Evolutionary conservation across 345 rosid species (phyloP).

Genomic region (Eucalyptus pauciflora): DNA sequence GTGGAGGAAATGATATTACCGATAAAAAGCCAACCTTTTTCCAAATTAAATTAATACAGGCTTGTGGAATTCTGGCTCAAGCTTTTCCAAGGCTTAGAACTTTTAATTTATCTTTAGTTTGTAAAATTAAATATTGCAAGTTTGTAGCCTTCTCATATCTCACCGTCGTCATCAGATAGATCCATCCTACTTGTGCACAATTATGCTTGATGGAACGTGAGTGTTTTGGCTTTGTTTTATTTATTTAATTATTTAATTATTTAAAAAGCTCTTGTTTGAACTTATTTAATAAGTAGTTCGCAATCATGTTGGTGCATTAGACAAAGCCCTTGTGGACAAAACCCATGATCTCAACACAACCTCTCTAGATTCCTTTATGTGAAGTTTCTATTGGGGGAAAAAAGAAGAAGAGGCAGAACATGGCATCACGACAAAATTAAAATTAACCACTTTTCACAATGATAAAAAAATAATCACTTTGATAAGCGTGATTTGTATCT

Average conservation of each 20-base stretch:
- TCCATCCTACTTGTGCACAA: constrained; percentile 17
- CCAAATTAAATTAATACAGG: neutral
- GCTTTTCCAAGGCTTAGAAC: neutral
- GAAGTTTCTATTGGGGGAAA: neutral
- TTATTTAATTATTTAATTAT: neutral
- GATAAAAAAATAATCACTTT: neutral
- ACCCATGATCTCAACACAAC: neutral
- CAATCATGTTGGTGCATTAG: constrained; percentile 8
- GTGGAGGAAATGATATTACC: neutral
- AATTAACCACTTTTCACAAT: neutral
- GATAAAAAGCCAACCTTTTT: neutral
- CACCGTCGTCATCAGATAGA: constrained; percentile 26
- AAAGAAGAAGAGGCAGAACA: neutral
- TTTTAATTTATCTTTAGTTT: neutral
- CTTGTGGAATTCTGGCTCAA: neutral
- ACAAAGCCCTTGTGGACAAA: neutral
- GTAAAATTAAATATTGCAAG: neutral
- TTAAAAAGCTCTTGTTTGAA: constrained; percentile 35
- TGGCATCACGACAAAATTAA: neutral
- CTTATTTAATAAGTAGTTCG: constrained; percentile 10
- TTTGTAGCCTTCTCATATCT: neutral
- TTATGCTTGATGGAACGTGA: constrained; percentile 23
- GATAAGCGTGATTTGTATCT: neutral
- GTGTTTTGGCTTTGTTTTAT: neutral
- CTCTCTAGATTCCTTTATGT: neutral